A percentile compares a stretch with the other conserved stretches of the same genome.
Evolutionary conservation across 495 filamentous ascomycete species (phyloP).

Genomic region (Penicillium turbatum): DNA sequence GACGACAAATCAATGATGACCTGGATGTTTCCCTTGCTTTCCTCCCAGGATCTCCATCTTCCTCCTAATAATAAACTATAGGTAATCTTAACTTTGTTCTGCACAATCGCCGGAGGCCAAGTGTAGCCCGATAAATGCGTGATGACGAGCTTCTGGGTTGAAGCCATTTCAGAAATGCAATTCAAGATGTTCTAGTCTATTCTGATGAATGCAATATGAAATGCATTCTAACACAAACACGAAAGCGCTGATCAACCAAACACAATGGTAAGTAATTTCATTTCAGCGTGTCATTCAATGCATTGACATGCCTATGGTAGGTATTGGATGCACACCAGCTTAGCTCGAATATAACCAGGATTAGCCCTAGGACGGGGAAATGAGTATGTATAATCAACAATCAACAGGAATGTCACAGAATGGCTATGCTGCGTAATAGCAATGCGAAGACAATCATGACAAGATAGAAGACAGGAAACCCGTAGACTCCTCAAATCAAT

Average conservation of each 20-base stretch:
- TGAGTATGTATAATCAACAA: not conserved
- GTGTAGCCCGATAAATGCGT: no score
- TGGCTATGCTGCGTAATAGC: not conserved
- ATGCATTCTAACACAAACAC: not conserved
- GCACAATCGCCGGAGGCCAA: not conserved
- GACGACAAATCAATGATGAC: constrained; percentile 37
- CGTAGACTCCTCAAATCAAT: not conserved
- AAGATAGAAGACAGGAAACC: not conserved
- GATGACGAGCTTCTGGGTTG: no score
- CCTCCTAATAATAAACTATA: constrained; percentile 1
- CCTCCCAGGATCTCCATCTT: not conserved
- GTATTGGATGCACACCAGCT: not conserved
- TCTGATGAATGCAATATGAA: not conserved
- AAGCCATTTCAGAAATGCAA: not conserved
- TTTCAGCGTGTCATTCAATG: not conserved
- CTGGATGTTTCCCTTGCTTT: constrained; percentile 12
- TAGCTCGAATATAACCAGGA: not conserved
- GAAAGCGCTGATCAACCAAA: not conserved
- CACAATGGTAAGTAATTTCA: not conserved
- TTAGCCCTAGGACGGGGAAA: no score
- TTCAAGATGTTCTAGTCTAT: not conserved
- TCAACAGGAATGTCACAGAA: not conserved
- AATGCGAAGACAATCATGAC: not conserved
- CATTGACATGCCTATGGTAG: not conserved
- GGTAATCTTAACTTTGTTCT: not conserved